Evolutionary conservation across 2,329 filamentous ascomycete genomes (phyloP), one percentile per base, ranked within the genome.

Genomic region (Ophiostoma fasciatum): DNA sequence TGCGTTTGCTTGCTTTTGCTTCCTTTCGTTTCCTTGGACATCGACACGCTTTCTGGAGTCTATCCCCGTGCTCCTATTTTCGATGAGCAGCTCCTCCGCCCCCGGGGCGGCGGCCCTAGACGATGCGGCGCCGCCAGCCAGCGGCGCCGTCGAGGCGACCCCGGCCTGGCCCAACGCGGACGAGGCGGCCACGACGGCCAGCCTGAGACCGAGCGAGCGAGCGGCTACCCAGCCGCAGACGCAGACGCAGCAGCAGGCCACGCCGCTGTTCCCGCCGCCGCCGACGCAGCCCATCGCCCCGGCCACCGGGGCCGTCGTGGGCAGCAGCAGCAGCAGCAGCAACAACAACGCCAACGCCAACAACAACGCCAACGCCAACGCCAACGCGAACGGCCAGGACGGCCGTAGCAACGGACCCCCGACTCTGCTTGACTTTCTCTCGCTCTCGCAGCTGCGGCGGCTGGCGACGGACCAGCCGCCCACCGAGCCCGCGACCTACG

Each of bases 381-480:
- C 17, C 14, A 14, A 21, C 29, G 21, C 20, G 17, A 22, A 22
- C 29, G 14, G 14, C 19, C 27, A 23, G 15, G 12, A 6, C 15
- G 13, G 32, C 28, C 14, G 25, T 25, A 22, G 30, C 28, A 28
- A 18, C 44, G n/a, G n/a, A 33, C 28, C 35, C 35, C 5, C 42
- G 45, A 14, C 31, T 4, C 4, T 56, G 35, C 64, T 51, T 18
- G 80, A 87, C 57, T 87, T 81, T 13, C 64, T 88, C 20, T 87
- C 80, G 23, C 61, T 88, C 29, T 68, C 75, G 42, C 81, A 88
- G 56, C 63, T 88, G 33, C 71, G 74, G 44, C 74, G 72, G 45
- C 70, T 87, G 36, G 78, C 87, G 14, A 71, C 74, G 43, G 81
- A 87, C 40, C 74, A 83, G 46, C 79, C 79, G 13, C 73, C 71